Base-by-base conservation (phyloP, 2,329 filamentous ascomycete genomes). In the Fusarium bulbicola region DNA sequence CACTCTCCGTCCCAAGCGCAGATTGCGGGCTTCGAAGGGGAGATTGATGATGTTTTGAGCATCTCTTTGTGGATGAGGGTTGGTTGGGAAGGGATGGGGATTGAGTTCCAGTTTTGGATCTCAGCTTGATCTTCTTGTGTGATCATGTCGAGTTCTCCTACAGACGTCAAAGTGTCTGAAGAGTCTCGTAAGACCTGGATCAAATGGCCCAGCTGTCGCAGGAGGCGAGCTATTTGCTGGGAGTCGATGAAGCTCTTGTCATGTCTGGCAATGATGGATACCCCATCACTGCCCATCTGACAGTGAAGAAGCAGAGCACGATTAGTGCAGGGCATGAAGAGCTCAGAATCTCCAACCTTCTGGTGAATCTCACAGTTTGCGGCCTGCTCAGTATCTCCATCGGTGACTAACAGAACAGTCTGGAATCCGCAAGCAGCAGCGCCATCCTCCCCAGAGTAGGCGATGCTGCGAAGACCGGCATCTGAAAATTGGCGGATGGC, bases 371-470 rank as follows among this genome's bases (percentile, higher is more conserved):
- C 46, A 7, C 46, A 45, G 6, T 21, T 26, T 5, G 45, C 1
- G 1, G 13, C 6, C 13, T 16, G 20, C 9, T 37, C 18, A 12
- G 24, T 16, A 0, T 37, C 24, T 1, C 21, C 16, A 15, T 67
- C 21, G 0, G 66, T 54, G 7, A 69, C 63, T 13, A 62, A 10
- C 5, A 69, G 32, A 5, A 67, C 58, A 7, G 66, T 67, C 34
- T 69, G 66, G 12, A 69, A 69, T 24, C 46, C 66, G 18, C 63
- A 63, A 5, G 66, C 63, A 15, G 66, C 63, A 42, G 58, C 36
- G 24, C 63, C 63, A 30, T 67, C 37, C 1, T 63, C 63, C 5
- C 66, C 63, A 30, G 45, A 21, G 1, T 24, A 30, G 5, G 21
- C 16, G n/a, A 69, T 53, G 26, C 24, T 53, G 18, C 57, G 39